Evolutionary conservation across 768 basidiomycete species (phyloP).

Genomic region (Rhizopogon salebrosus): DNA sequence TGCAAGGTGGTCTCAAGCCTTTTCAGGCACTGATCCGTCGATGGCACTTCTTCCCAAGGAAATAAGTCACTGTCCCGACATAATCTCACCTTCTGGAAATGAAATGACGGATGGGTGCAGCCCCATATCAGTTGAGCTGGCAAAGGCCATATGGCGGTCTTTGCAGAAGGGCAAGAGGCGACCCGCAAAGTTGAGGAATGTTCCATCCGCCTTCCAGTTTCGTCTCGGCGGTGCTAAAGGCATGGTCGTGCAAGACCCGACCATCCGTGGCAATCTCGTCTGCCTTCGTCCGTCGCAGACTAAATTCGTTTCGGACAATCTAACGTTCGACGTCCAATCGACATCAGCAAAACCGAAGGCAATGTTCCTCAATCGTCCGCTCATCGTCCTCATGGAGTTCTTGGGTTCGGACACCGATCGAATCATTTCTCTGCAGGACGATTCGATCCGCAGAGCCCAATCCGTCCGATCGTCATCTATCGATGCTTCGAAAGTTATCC

Average conservation of each 20-base stretch:
- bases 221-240: conserved; percentile 45
- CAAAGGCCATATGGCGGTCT: conserved; percentile 29
- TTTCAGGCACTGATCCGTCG: conserved; percentile 46
- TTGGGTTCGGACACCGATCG: conserved; percentile 30
- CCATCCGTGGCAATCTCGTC: conserved; percentile 29
- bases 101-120: conserved; percentile 52
- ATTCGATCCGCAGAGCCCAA: conserved; percentile 32
- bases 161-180: conserved; percentile 26
- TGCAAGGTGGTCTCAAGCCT: conserved; percentile 52
- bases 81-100: conserved; percentile 18
- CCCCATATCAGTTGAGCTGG: conserved; percentile 35
- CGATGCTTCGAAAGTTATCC: conserved; percentile 34
- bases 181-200: conserved; percentile 7
- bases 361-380: conserved; percentile 41
- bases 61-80: conserved; percentile 26
- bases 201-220: conserved; percentile 40
- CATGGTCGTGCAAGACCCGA: conserved; percentile 39
- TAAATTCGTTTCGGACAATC: conserved; percentile 38
- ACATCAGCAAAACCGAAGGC: conserved; percentile 38
- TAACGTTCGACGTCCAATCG: conserved; percentile 43
- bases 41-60: conserved; percentile 31
- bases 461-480: conserved; percentile 28
- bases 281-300: conserved; percentile 39
- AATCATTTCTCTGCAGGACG: conserved; percentile 34
- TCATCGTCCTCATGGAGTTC: conserved; percentile 45